Evolutionary conservation across 768 basidiomycete genomes (phyloP).

Genomic region (Cystobasidium ongulense): DNA sequence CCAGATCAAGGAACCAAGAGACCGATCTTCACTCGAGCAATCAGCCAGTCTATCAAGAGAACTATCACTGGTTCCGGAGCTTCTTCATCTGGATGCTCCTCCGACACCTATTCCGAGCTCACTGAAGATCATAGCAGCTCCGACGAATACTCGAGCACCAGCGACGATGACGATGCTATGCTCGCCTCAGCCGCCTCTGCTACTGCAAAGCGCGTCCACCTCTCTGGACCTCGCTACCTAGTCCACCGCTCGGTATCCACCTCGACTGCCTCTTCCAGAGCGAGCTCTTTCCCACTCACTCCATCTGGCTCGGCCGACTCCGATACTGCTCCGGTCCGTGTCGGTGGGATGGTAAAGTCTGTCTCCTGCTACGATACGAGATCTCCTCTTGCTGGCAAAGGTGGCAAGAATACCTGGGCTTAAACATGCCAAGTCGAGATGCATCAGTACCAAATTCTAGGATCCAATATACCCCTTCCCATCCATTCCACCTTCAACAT

Average conservation of each 20-base stretch:
- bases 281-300: neutral
- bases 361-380: constrained; percentile 15
- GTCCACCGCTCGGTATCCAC: constrained; percentile 2
- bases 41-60: neutral
- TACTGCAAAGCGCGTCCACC: neutral
- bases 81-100: neutral
- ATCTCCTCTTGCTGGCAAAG: neutral
- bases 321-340: neutral
- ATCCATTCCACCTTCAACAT: neutral
- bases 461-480: neutral
- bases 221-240: neutral
- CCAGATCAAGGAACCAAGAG: constrained; percentile 1
- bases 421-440: neutral
- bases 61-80: neutral
- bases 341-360: constrained; percentile 11
- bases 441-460: neutral
- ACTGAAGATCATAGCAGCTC: constrained; percentile 17
- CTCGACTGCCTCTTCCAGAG: neutral
- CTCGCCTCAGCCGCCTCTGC: neutral
- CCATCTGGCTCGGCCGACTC: neutral
- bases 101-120: constrained; percentile 6
- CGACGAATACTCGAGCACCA: neutral
- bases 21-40: neutral
- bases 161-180: constrained; percentile 11
- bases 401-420: constrained; percentile 8